Evolutionary conservation across 768 basidiomycete species (phyloP), one percentile per base, ranked within the genome.

Genomic region (Lanmaoa pseudosensibilis): DNA sequence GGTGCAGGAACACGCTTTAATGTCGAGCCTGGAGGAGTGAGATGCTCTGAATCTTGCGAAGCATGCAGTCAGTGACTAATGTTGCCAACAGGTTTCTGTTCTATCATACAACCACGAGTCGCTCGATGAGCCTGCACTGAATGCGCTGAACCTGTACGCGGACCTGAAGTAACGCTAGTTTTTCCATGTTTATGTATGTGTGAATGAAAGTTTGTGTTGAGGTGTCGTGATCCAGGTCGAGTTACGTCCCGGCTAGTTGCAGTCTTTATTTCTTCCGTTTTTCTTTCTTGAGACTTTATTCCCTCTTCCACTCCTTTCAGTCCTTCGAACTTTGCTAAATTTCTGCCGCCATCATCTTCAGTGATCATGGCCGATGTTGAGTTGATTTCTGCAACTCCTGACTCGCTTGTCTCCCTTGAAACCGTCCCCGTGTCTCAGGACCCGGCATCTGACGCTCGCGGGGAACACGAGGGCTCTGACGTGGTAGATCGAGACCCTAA

Each of bases 21-120:
- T 55, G 86, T 92, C n/a, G 90, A 91, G 66, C 85, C 92, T 13
- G 90, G 86, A 66, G 87, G 90, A 52, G 87, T 92, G 74, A 68
- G 81, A 69, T 10, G 12, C 38, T 47, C 52, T 27, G 48, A 30
- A 27, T 15, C 18, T 57, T 50, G 43, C 46, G 30, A 34, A 4
- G 34, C 5, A 45, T 21, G 45, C 5, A 8, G 54, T 19, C 13
- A 15, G 2, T 51, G 39, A 44, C 58, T 65, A 10, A 63, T 60
- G 46, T 45, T 41, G 21, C 43, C 43, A 15, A 38, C 58, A 92
- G 91, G 80, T 94, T 52, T 83, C 88, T 15, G 80, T 94, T 21
- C 76, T 95, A 25, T 82, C 88, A 27, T 96, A 97, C 71, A 92
- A 93, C 63, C 94, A 95, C 74, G 77, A 79, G 59, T 84, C 82